These are phyloP conservation scores for Pisolithus microcarpus DNA, from an alignment of 768 basidiomycete species.

Conservation along the genomic window DNA sequence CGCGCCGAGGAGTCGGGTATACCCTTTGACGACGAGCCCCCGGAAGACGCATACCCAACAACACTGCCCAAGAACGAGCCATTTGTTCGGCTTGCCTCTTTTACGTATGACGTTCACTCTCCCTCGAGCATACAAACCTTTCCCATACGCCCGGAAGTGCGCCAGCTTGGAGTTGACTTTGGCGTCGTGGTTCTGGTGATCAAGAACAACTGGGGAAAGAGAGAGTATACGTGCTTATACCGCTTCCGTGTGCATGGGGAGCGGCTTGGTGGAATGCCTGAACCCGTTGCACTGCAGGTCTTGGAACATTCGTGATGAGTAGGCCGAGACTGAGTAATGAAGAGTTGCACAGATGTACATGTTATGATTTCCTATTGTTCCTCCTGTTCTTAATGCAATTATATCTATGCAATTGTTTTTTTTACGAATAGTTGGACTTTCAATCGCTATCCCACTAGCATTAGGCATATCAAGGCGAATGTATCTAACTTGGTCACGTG, in stretches of 20 bases:
- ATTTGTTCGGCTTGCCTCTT: conserved; percentile 60
- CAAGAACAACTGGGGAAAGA: conserved; percentile 81
- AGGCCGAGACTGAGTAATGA: background rate
- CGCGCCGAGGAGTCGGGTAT: conserved; percentile 25
- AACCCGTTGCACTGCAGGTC: conserved; percentile 21
- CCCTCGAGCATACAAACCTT: conserved; percentile 70
- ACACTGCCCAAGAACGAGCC: conserved; percentile 40
- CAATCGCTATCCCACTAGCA: too few relatives aligned
- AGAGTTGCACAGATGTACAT: background rate
- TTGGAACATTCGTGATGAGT: conserved; percentile 15
- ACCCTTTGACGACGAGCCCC: conserved; percentile 12
- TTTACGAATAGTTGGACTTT: background rate
- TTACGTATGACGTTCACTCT: conserved; percentile 54
- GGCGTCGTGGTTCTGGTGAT: conserved; percentile 77
- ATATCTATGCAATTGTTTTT: background rate
- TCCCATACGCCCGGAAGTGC: conserved; percentile 60
- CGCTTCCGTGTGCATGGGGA: conserved; percentile 75
- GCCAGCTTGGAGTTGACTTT: conserved; percentile 70
- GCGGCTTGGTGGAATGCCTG: conserved; percentile 36
- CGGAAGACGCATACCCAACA: conserved; percentile 39
- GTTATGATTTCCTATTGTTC: background rate
- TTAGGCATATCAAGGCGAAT: too few relatives aligned
- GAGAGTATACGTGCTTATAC: conserved; percentile 84
- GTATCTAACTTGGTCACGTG: too few relatives aligned
- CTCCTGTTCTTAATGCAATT: background rate